Evolutionary conservation across 768 basidiomycete genomes (phyloP).

Genomic region (Xerocomellus chrysenteron): DNA sequence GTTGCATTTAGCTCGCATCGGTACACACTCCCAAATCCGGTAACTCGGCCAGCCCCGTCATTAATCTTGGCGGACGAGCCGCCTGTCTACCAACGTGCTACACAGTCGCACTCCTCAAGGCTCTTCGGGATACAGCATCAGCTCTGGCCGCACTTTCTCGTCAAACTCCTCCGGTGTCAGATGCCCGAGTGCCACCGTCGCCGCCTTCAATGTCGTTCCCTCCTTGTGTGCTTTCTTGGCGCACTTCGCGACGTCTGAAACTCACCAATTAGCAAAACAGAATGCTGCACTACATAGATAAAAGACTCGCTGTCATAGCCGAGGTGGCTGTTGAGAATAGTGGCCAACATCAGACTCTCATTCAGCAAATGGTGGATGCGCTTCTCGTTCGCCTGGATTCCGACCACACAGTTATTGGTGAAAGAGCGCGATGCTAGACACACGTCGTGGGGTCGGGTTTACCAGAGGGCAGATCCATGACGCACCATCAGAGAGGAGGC

Average conservation of each 20-base stretch:
- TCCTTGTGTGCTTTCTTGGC: slow-evolving; percentile 99
- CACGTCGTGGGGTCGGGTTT: slow-evolving; percentile 6
- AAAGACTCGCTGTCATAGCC: slow-evolving; percentile 91
- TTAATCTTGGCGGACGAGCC: slow-evolving; percentile 28
- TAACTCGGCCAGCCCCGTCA: slow-evolving; percentile 23
- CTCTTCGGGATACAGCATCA: slow-evolving; percentile 81
- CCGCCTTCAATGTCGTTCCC: slow-evolving; percentile 94
- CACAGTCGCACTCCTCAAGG: slow-evolving; percentile 14
- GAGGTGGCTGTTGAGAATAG: slow-evolving; percentile 91
- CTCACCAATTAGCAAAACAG: slow-evolving; percentile 6
- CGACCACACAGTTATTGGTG: slow-evolving; percentile 95
- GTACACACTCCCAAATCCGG: slow-evolving; percentile 32
- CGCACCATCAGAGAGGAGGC: slow-evolving; percentile 87
- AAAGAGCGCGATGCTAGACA: slow-evolving; percentile 79
- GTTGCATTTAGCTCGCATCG: slow-evolving; percentile 37
- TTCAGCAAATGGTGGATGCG: slow-evolving; percentile 86
- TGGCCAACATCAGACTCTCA: slow-evolving; percentile 97
- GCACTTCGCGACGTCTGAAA: slow-evolving; percentile 90
- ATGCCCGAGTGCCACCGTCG: slow-evolving; percentile 84
- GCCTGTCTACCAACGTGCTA: neutral
- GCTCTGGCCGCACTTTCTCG: slow-evolving; percentile 85
- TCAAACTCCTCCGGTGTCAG: slow-evolving; percentile 92
- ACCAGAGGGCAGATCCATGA: slow-evolving; percentile 4
- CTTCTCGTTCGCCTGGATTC: slow-evolving; percentile 95
- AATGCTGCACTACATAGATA: neutral